A percentile compares a stretch with the other conserved stretches of the same genome.
Conservation (phyloP, 2,329 filamentous ascomycete genomes). For the Daldinia sp. region DNA sequence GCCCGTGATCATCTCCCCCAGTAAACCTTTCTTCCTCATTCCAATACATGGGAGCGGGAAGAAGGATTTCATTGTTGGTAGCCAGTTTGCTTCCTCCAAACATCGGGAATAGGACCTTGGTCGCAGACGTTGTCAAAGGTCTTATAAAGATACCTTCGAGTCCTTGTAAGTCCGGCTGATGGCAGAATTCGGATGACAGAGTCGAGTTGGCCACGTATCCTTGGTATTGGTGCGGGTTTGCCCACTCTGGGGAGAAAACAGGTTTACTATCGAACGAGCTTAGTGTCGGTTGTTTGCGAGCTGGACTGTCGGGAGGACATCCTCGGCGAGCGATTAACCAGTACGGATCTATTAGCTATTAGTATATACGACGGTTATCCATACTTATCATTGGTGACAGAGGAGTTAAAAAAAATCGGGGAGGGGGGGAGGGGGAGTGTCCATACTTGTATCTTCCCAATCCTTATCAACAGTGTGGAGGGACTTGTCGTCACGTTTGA, state of each 20-base stretch:
- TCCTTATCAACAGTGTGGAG: slow-evolving; percentile 56
- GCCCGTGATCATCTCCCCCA: slow-evolving; percentile 65
- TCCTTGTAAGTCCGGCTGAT: slow-evolving; percentile 72
- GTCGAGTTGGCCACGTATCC: slow-evolving; percentile 74
- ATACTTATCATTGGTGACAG: background rate
- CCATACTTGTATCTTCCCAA: slow-evolving; percentile 66
- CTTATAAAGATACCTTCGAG: slow-evolving; percentile 75
- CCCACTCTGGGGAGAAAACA: slow-evolving; percentile 59
- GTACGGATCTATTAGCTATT: slow-evolving; percentile 58
- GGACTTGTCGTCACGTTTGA: slow-evolving; percentile 53
- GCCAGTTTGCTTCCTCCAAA: slow-evolving; percentile 77
- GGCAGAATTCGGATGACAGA: slow-evolving; percentile 71
- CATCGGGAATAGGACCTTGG: slow-evolving; percentile 70
- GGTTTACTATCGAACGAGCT: slow-evolving; percentile 60
- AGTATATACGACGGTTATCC: slow-evolving; percentile 28
- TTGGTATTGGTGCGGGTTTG: slow-evolving; percentile 62
- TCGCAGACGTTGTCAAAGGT: slow-evolving; percentile 67
- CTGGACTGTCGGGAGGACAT: slow-evolving; percentile 72
- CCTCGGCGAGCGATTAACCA: slow-evolving; percentile 70
- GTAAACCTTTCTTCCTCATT: slow-evolving; percentile 72
- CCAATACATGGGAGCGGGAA: slow-evolving; percentile 78
- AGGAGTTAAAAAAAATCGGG: background rate
- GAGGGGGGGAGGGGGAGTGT: background rate
- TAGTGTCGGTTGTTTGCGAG: slow-evolving; percentile 62
- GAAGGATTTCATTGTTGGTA: slow-evolving; percentile 77